Base-by-base conservation (phyloP, 257 asterid species). In the Perilla frutescens region DNA sequence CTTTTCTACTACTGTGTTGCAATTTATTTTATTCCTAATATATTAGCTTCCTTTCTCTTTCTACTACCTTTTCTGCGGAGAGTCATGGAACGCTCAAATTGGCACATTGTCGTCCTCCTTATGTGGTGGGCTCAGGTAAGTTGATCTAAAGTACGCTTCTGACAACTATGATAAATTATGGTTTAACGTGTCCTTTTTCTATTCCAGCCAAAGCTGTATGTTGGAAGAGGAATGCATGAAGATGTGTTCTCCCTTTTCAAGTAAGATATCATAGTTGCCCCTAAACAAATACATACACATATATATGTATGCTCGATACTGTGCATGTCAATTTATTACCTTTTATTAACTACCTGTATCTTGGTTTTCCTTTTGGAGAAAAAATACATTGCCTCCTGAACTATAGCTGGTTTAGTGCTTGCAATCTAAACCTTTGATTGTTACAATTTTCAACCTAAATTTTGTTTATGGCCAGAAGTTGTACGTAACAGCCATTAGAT, bases 201-300 rank as follows among this genome's bases (percentile, higher is more conserved):
- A 54, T 78, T 82, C 73, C 91, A 95, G 99, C 99, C 99, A 50
- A 92, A 90, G 90, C 85, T 89, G 68, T 95, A 90, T 75, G 86
- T 95, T 82, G 99, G 98, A 87, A 87, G 99, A 89, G 99, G 99
- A 82, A 92, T 95, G 99, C 99, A 92, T 60, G 99, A 95, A 81
- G 99, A 87, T 76, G 83, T 87, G 86, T 78, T 90, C 67, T 81
- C 99, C 78, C 98, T 95, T 79, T 82, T 87, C 48, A 94, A 91
- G 99, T 94, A 90, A 87, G 96, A 82, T 50, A 56, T 13, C 66
- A 5, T 32, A 32, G 32, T 74, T 56, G 12, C 60, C 50, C 15
- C 43, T 54, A 26, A 63, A 62, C 5, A 13, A 48, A 50, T 12
- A 15, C 13, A 29, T 9, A 62, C 0, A 62, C 2, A 5, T n/a